Conservation (phyloP, 2,329 filamentous ascomycete species). For the Pyrenochaeta sp. region DNA sequence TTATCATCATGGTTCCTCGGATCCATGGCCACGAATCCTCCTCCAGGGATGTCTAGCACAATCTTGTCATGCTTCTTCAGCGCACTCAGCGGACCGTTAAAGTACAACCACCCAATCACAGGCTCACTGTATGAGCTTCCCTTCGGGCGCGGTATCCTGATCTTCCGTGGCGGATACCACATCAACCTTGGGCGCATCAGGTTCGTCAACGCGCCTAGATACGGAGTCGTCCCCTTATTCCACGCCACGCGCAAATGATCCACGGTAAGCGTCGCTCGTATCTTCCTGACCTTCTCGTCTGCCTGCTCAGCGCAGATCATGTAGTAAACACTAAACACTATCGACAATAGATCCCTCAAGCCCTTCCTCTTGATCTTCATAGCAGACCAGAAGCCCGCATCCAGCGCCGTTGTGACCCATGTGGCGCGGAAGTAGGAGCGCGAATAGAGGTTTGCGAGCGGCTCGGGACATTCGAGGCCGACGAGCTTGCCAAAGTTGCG, state of each 20-base stretch:
- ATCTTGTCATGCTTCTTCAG: constrained; percentile 79
- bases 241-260: constrained; percentile 92
- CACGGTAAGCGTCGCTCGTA: constrained; percentile 84
- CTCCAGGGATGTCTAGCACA: constrained; percentile 89
- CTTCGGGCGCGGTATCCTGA: constrained; percentile 82
- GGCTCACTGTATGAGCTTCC: constrained; percentile 85
- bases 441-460: constrained; percentile 92
- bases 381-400: constrained; percentile 97
- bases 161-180: constrained; percentile 79
- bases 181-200: constrained; percentile 81
- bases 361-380: constrained; percentile 88
- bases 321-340: constrained; percentile 90
- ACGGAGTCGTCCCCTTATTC: constrained; percentile 94
- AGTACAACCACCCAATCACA: constrained; percentile 90
- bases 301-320: constrained; percentile 91
- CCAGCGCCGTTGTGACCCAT: constrained; percentile 93
- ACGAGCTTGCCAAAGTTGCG: constrained; percentile 94
- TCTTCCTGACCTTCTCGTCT: constrained; percentile 94
- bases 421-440: constrained; percentile 93
- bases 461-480: constrained; percentile 90
- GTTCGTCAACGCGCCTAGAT: constrained; percentile 75
- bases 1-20: constrained; percentile 96
- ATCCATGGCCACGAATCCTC: constrained; percentile 96
- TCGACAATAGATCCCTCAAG: constrained; percentile 80
- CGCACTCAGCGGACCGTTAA: constrained; percentile 83